Evolutionary conservation across 2,329 filamentous ascomycete species (phyloP).

Genomic region (Clarireedia sp.): DNA sequence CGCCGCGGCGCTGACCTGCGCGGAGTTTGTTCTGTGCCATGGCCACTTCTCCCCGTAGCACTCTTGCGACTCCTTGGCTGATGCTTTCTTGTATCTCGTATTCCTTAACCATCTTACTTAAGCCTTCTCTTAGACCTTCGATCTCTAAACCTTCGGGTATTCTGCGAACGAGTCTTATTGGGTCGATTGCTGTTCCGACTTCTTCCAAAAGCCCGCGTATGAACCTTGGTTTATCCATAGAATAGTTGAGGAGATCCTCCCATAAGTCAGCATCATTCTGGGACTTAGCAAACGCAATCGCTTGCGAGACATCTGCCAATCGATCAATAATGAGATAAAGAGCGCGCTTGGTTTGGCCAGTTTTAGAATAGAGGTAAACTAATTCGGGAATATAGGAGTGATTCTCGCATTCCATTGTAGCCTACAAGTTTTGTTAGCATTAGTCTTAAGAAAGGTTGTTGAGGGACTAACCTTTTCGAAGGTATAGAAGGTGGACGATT

Average conservation of each 20-base stretch:
- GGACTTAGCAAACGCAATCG: constrained; percentile 89
- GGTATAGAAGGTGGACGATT: constrained; percentile 76
- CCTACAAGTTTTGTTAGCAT: constrained; percentile 36
- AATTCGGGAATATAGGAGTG: constrained; percentile 81
- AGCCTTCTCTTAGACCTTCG: constrained; percentile 77
- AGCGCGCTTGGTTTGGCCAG: constrained; percentile 85
- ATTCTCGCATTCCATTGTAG: constrained; percentile 68
- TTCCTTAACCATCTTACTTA: constrained; percentile 87
- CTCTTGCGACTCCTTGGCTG: constrained; percentile 77
- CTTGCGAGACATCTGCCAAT: constrained; percentile 83
- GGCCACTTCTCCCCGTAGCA: constrained; percentile 80
- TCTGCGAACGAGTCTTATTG: constrained; percentile 78
- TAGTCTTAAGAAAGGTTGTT: neutral
- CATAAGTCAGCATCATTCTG: constrained; percentile 89
- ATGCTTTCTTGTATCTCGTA: constrained; percentile 94
- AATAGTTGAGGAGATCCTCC: constrained; percentile 90
- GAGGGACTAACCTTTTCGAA: constrained; percentile 56
- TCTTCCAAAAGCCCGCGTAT: constrained; percentile 88
- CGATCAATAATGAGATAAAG: constrained; percentile 89
- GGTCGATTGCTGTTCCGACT: constrained; percentile 88
- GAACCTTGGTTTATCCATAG: constrained; percentile 95
- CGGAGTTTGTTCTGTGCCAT: constrained; percentile 74
- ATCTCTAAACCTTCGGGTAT: constrained; percentile 94
- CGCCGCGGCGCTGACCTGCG: constrained; percentile 70
- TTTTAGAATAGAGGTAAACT: constrained; percentile 94